Evolutionary conservation across 176 grass and related monocot species (phyloP), one percentile per base, ranked within the genome.

Genomic region (Raddia guianensis): DNA sequence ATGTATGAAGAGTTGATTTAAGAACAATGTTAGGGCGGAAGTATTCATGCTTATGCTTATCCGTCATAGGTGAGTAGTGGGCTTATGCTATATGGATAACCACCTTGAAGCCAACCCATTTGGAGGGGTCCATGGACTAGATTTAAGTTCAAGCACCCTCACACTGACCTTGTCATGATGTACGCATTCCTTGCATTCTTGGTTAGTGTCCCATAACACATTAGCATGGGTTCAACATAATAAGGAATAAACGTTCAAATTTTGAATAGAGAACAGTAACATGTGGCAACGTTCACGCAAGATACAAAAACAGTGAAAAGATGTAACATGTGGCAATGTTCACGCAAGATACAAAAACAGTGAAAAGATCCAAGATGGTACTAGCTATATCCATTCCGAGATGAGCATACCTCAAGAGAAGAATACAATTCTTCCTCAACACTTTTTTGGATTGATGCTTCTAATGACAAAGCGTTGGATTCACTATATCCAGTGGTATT

Each of bases 391-490:
- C 66, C 35, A n/a, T 53, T 65, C 13, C 57, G 76, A 75, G 71
- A 71, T 79, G 58, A 84, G 73, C 66, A 80, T 84, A 98, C 95
- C 95, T 98, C 92, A 85, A 92, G 77, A 67, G 92, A 90, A 78
- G 88, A 91, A 62, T 90, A 98, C 69, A 98, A 70, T 86, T 94
- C 95, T 76, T 90, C 85, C 85, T 91, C 87, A 5, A 98, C 89
- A 77, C 83, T 89, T 87, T 87, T 92, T 83, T 98, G 92, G 73
- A 94, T 92, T n/a, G 92, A 98, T 89, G 88, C 88, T 94, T 98
- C 95, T 56, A 91, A 98, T 67, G 81, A 84, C 57, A 88, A 71
- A 12, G 90, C 83, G 83, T 79, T 94, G 52, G 70, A 53, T 68
- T 86, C 88, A 80, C 86, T 81, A 82, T 87, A 85, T 85, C 91